Percentiles rank a stretch among this genome's conserved stretches.
phyloP scores from a whole-genome alignment of 306 rosid genomes.

The Cucurbita ficifolia region DNA sequence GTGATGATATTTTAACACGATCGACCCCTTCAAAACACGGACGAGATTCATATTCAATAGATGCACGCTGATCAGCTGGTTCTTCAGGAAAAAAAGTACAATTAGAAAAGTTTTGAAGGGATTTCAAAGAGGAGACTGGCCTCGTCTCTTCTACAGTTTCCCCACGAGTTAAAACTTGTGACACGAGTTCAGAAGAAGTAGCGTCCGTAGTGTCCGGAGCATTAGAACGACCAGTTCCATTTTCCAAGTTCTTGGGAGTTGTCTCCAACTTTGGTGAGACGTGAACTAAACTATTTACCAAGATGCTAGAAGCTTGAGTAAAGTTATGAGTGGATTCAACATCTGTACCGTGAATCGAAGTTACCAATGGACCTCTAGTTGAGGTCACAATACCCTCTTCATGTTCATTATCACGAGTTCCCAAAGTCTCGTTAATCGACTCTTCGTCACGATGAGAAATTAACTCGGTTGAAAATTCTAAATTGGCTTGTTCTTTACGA shows the following conservation, averaged over 20 bases:
- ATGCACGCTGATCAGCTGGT: conserved; percentile 12
- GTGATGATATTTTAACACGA: too few species aligned
- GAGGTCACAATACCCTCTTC: conserved; percentile 1
- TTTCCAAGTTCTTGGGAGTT: conserved; percentile 2
- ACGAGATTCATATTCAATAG: conserved; percentile 12
- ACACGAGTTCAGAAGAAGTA: conserved; percentile 5
- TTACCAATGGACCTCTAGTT: conserved; percentile 10
- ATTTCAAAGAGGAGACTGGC: conserved; percentile 12
- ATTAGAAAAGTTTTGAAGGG: conserved; percentile 7
- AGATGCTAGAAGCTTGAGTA: background rate
- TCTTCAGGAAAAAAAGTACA: conserved; percentile 11
- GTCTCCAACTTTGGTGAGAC: background rate
- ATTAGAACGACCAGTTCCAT: conserved; percentile 8
- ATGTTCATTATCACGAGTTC: conserved; percentile 7
- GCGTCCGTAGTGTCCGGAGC: conserved; percentile 1
- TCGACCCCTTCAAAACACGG: conserved; percentile 12
- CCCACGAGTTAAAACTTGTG: conserved; percentile 15
- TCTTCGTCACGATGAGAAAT: conserved; percentile 17
- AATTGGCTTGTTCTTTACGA: background rate
- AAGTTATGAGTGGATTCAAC: background rate
- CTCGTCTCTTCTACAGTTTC: conserved; percentile 3
- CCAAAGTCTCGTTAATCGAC: conserved; percentile 10
- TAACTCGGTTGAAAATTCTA: conserved; percentile 4
- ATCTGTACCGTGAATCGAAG: conserved; percentile 5
- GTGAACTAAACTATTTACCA: background rate